Conservation (phyloP, 2,329 filamentous ascomycete species). For the Aaosphaeria pasadenensis region DNA sequence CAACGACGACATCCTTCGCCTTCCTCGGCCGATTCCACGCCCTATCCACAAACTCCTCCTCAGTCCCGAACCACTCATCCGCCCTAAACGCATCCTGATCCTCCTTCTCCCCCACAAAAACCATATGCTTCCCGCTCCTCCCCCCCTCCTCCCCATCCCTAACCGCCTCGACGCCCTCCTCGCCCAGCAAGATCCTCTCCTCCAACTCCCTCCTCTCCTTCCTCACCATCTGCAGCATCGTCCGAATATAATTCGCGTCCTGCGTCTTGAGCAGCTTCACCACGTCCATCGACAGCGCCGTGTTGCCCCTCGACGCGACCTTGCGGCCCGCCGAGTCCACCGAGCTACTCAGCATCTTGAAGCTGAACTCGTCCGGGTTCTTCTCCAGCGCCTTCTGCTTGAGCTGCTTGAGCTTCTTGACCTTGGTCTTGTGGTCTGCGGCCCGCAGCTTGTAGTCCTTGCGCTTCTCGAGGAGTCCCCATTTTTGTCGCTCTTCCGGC, state of each 20-base stretch:
- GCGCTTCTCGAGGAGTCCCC: constrained; percentile 93
- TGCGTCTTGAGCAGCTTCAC: constrained; percentile 65
- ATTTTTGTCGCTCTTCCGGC: constrained; percentile 75
- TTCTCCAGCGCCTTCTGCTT: constrained; percentile 58
- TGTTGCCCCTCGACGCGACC: constrained; percentile 45
- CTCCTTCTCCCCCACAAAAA: constrained; percentile 41
- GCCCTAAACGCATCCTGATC: constrained; percentile 40
- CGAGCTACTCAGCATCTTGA: constrained; percentile 57
- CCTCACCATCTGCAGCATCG: constrained; percentile 54
- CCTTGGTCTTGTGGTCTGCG: constrained; percentile 61
- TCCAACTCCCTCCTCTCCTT: constrained; percentile 53
- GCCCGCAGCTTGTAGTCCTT: constrained; percentile 72
- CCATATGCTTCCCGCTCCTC: constrained; percentile 29
- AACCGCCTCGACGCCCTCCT: constrained; percentile 41
- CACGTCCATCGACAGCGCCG: constrained; percentile 52
- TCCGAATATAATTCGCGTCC: constrained; percentile 60
- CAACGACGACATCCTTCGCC: constrained; percentile 5
- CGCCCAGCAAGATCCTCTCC: constrained; percentile 30
- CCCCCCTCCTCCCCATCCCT: constrained; percentile 24
- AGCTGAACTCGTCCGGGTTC: constrained; percentile 66
- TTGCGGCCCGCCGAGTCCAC: constrained; percentile 45
- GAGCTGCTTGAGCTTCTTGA: constrained; percentile 57
- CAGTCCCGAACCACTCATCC: constrained; percentile 39
- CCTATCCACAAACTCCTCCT: constrained; percentile 20
- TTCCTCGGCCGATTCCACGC: constrained; percentile 23